phyloP scores from a whole-genome alignment of 2,329 filamentous ascomycete species.

The Diaporthe sp. region DNA sequence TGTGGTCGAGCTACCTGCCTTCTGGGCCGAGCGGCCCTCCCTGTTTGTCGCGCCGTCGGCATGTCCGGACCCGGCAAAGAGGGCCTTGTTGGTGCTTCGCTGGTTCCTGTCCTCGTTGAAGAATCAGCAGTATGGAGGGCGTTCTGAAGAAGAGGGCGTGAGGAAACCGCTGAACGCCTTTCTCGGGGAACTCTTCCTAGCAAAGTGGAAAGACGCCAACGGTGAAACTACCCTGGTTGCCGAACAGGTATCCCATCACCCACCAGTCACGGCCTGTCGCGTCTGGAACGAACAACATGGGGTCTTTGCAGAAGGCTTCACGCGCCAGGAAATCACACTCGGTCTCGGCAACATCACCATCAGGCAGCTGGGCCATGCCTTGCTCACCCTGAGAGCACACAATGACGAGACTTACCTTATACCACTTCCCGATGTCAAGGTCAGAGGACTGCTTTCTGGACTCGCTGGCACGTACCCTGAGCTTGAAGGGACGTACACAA shows the following conservation, averaged over 20 bases:
- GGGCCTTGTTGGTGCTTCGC: slow-evolving; percentile 60
- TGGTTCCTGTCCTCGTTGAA: slow-evolving; percentile 61
- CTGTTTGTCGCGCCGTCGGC: slow-evolving; percentile 59
- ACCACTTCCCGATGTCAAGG: slow-evolving; percentile 44
- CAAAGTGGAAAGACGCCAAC: slow-evolving; percentile 47
- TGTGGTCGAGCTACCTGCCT: slow-evolving; percentile 67
- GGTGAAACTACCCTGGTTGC: slow-evolving; percentile 42
- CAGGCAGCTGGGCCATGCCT: slow-evolving; percentile 44
- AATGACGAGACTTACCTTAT: slow-evolving; percentile 44
- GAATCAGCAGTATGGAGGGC: slow-evolving; percentile 56
- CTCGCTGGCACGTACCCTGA: slow-evolving; percentile 42
- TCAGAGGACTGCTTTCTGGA: slow-evolving; percentile 42
- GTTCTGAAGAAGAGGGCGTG: slow-evolving; percentile 48
- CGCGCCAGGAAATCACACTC: slow-evolving; percentile 45
- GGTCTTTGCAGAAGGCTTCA: slow-evolving; percentile 45
- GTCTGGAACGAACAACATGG: slow-evolving; percentile 44
- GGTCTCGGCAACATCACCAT: slow-evolving; percentile 42
- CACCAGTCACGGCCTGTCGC: slow-evolving; percentile 46
- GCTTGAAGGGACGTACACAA: slow-evolving; percentile 45
- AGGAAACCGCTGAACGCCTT: slow-evolving; percentile 66
- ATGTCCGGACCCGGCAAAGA: slow-evolving; percentile 52
- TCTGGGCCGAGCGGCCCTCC: slow-evolving; percentile 67
- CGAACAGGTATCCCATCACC: slow-evolving; percentile 48
- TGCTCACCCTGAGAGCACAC: slow-evolving; percentile 51
- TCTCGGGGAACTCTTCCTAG: slow-evolving; percentile 60